Evolutionary conservation across 208 protist species (phyloP).

Genomic region (Leishmania major): DNA sequence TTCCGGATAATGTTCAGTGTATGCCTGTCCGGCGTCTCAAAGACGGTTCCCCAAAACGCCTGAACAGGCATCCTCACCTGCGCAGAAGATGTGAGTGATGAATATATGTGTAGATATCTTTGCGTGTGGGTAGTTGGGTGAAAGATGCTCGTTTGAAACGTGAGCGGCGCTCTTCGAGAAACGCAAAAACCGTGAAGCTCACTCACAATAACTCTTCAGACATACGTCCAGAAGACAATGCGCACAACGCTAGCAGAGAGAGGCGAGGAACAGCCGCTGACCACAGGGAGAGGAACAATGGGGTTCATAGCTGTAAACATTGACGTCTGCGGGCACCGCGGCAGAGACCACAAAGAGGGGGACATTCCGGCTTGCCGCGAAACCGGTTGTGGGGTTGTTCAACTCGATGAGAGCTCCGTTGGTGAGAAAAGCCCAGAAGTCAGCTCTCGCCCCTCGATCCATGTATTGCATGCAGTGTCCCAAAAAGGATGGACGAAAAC

Average conservation of each 20-base stretch:
- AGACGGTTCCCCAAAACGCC: constrained; percentile 46
- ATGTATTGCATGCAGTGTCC: neutral
- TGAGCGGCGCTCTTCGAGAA: neutral
- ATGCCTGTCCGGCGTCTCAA: constrained; percentile 52
- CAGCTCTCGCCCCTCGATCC: neutral
- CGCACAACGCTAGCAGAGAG: neutral
- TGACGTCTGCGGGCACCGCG: neutral
- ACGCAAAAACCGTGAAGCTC: neutral
- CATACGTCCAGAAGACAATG: neutral
- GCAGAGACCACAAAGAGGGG: neutral
- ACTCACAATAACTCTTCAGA: neutral
- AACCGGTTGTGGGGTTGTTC: neutral
- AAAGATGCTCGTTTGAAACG: neutral
- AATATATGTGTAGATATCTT: neutral
- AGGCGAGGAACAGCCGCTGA: neutral
- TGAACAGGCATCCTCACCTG: constrained; percentile 8
- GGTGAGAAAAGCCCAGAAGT: neutral
- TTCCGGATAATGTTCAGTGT: constrained; percentile 46
- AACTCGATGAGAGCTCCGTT: neutral
- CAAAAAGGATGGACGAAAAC: neutral
- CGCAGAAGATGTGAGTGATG: neutral
- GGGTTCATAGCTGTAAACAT: neutral
- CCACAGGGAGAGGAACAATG: neutral
- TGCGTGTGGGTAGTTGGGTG: neutral
- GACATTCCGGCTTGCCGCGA: neutral